These are phyloP conservation scores for Amorphotheca resinae DNA, from an alignment of 495 filamentous ascomycete species.

Conservation along the genomic window DNA sequence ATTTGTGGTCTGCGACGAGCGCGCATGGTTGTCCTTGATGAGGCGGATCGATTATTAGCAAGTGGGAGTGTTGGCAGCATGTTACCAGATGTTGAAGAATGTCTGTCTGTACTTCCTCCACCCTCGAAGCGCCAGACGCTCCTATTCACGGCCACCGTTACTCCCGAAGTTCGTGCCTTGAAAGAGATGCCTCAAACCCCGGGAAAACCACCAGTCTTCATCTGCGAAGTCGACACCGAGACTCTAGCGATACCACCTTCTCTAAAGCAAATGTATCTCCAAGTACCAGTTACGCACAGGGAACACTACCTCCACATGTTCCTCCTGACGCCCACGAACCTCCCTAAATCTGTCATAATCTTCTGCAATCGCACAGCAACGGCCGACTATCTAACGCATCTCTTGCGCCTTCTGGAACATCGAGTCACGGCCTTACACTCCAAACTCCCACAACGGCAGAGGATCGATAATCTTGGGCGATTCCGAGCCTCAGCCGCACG, in stretches of 20 bases:
- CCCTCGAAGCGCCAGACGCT: constrained; percentile 65
- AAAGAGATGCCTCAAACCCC: constrained; percentile 57
- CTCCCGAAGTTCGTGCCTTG: constrained; percentile 77
- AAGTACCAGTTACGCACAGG: constrained; percentile 76
- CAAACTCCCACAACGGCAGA: constrained; percentile 65
- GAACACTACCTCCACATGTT: constrained; percentile 91
- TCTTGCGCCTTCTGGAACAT: constrained; percentile 73
- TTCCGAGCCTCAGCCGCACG: constrained; percentile 88
- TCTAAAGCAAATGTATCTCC: constrained; percentile 71
- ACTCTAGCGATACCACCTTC: constrained; percentile 62
- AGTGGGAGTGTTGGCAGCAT: constrained; percentile 61
- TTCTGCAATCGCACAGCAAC: constrained; percentile 91
- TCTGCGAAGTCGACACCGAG: constrained; percentile 78
- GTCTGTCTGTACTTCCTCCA: constrained; percentile 66
- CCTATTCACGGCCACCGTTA: constrained; percentile 94
- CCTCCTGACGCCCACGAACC: constrained; percentile 65
- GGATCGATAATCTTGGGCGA: constrained; percentile 73
- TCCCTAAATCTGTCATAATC: constrained; percentile 65
- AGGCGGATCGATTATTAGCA: constrained; percentile 83
- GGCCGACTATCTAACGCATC: constrained; percentile 75
- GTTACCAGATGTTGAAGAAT: constrained; percentile 86
- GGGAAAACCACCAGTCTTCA: constrained; percentile 62
- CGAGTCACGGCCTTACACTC: constrained; percentile 87
- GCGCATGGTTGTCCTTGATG: constrained; percentile 83
- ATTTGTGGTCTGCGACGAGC: constrained; percentile 63